Conservation (phyloP, 441 rosid genomes). For the Bocquillonia castaneifolia region DNA sequence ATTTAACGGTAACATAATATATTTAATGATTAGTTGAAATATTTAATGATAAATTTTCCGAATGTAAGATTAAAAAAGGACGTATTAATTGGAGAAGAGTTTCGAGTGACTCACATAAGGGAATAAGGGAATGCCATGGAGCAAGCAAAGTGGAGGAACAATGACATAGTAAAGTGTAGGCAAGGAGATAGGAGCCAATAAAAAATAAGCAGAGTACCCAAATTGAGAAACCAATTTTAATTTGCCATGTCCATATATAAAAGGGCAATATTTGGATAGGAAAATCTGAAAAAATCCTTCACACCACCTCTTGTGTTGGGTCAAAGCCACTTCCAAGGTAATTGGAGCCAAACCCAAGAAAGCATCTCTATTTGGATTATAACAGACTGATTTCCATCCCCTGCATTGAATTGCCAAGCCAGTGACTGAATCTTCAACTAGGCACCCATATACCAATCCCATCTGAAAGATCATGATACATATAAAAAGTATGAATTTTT, state of each 20-base stretch:
- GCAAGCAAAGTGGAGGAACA: constrained; percentile 50
- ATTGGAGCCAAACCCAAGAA: constrained; percentile 56
- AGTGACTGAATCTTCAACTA: constrained; percentile 70
- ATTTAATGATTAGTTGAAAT: no score
- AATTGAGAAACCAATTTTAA: constrained; percentile 43
- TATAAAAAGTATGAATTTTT: no score
- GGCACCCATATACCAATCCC: constrained; percentile 66
- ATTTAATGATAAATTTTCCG: no score
- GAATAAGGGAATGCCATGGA: constrained; percentile 51
- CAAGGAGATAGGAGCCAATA: constrained; percentile 35
- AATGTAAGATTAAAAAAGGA: no score
- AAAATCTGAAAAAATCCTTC: constrained; percentile 61
- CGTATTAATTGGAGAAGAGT: no score
- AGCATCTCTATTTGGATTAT: constrained; percentile 44
- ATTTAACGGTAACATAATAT: no score
- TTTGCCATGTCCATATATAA: constrained; percentile 42
- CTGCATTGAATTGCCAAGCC: constrained; percentile 56
- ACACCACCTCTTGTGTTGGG: constrained; percentile 72
- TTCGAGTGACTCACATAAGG: constrained; percentile 42
- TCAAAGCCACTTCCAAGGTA: constrained; percentile 47
- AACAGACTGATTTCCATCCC: constrained; percentile 72
- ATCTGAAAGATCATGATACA: constrained; percentile 49
- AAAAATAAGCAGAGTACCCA: constrained; percentile 28
- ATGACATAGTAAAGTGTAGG: constrained; percentile 42
- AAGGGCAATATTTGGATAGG: constrained; percentile 52